Evolutionary conservation across 371 early-diverging fungal genomes (phyloP), one percentile per base, ranked within the genome.

Genomic region (Rhizopus delemar): DNA sequence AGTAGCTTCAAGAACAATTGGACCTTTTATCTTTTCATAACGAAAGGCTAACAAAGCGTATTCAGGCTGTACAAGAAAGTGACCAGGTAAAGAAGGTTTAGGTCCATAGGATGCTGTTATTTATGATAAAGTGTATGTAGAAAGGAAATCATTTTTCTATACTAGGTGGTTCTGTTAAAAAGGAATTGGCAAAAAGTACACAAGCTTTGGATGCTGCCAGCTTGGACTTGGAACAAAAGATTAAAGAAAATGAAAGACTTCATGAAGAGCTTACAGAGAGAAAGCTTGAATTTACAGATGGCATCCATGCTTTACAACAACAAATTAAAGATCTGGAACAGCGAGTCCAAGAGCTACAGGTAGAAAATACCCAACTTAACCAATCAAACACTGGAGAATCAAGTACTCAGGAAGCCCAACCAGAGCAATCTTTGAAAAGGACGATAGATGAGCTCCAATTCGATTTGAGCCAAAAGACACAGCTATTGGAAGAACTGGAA

Each of bases 21-120:
- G 87, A 87, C 61, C 65, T 87, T 7, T 76, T 87, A 36, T 71
- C 79, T 2, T 87, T 84, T 58, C 87, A 86, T 53, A 87, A 86
- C 53, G 84, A 87, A 54, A 80, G 87, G 28, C 57, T 87, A 46
- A 84, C 86, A 3, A 87, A 83, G 43, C 85, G 87, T 22, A 87
- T 87, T 28, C 82, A 86, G 49, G 79, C 80, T 28, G 70, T 87
- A n/a, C 86, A 86, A 54, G 84, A 75, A 13, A 69, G 61, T 33
- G 80, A 78, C 3, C 68, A 80, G 46, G 70, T 80, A 56, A 16
- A 8, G 33, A 43, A 54, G 33, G 33, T 16, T 43, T 41, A 38
- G 9, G n/a, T 31, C 36, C 36, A 31, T 13, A 31, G 15, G 39
- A 48, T 22, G 34, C 31, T 12, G 6, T 12, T 57, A 38, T 5